Evolutionary conservation across 441 rosid genomes (phyloP).

Genomic region (Dalechampia spathulata): DNA sequence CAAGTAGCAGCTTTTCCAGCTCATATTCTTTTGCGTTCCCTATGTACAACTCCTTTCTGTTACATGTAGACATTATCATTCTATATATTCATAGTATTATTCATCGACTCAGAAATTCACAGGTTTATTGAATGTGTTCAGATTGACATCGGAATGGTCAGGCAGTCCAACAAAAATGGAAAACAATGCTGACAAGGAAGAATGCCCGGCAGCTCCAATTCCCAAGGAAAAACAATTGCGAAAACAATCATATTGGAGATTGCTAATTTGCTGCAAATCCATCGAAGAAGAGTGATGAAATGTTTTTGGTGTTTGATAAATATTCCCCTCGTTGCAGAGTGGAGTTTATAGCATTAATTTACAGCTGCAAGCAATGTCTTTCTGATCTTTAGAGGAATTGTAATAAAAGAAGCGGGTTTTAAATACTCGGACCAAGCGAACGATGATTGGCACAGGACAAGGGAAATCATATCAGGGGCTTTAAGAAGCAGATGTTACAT

Average conservation of each 20-base stretch:
- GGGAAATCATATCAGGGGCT: too few species aligned
- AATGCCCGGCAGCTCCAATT: background rate
- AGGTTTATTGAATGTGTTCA: conserved; percentile 17
- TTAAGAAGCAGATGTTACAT: too few species aligned
- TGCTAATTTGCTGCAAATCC: conserved; percentile 30
- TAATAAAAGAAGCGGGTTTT: too few species aligned
- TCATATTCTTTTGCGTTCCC: conserved; percentile 12
- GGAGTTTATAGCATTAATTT: too few species aligned
- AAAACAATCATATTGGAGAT: conserved; percentile 25
- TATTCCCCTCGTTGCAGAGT: too few species aligned
- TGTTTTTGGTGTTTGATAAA: too few species aligned
- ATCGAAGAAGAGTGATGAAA: background rate
- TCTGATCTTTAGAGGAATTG: too few species aligned
- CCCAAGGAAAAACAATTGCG: background rate
- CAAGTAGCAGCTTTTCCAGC: background rate
- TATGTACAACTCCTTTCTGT: conserved; percentile 5
- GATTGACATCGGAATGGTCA: conserved; percentile 32
- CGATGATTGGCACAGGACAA: too few species aligned
- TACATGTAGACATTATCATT: too few species aligned
- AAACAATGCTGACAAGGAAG: conserved; percentile 13
- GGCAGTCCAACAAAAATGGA: conserved; percentile 35
- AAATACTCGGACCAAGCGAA: too few species aligned
- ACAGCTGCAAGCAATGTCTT: too few species aligned
- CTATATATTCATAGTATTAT: background rate
- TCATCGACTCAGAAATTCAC: too few species aligned